phyloP scores from a whole-genome alignment of 116 monocot genomes.

The Iris pallida region DNA sequence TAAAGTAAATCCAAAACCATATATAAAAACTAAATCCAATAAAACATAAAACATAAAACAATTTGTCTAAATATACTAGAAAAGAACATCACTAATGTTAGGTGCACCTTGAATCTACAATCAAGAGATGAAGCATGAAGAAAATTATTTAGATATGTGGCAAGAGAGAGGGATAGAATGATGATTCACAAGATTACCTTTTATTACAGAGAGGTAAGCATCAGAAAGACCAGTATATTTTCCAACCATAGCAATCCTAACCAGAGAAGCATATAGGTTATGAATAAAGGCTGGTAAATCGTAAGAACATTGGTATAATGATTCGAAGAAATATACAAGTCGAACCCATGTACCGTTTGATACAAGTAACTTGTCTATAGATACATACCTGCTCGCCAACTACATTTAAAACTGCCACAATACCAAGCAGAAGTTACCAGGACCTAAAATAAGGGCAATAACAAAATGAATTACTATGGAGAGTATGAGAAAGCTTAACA shows the following conservation, averaged over 20 bases:
- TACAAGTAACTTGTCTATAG: slow-evolving; percentile 6
- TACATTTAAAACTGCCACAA: slow-evolving; percentile 65
- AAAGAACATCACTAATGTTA: too few species aligned
- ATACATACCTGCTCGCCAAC: slow-evolving; percentile 69
- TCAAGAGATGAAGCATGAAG: too few species aligned
- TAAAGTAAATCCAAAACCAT: too few species aligned
- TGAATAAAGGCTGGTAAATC: not conserved
- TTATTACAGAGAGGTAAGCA: slow-evolving; percentile 82
- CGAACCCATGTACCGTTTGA: slow-evolving; percentile 58
- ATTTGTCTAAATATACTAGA: too few species aligned
- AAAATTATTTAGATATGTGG: too few species aligned
- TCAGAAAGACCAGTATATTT: slow-evolving; percentile 82
- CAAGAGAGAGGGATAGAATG: too few species aligned
- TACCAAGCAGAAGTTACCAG: slow-evolving; percentile 60
- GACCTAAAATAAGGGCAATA: slow-evolving; percentile 30
- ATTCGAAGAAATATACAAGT: not conserved
- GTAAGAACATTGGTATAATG: not conserved
- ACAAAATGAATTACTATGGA: not conserved
- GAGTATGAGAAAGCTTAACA: not conserved
- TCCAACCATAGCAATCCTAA: slow-evolving; percentile 81
- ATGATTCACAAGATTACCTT: slow-evolving; percentile 30
- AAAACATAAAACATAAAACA: too few species aligned
- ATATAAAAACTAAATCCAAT: too few species aligned
- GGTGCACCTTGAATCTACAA: too few species aligned
- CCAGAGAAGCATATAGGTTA: slow-evolving; percentile 26